Conservation (phyloP, 2,329 filamentous ascomycete species). For the Eutypella sp. region DNA sequence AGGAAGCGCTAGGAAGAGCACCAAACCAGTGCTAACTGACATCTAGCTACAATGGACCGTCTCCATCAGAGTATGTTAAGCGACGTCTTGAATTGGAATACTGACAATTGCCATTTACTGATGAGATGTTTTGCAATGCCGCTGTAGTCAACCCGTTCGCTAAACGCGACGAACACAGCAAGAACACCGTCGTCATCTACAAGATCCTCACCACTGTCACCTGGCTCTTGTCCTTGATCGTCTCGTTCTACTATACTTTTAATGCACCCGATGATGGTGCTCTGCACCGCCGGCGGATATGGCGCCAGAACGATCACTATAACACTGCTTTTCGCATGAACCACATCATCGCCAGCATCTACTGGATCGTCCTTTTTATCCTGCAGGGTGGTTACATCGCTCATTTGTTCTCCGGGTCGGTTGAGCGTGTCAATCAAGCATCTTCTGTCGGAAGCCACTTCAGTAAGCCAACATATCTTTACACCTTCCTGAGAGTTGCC, state of each 20-base stretch:
- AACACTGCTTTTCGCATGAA: conserved; percentile 74
- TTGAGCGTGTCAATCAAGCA: conserved; percentile 60
- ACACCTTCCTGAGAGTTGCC: no score
- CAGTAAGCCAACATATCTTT: no score
- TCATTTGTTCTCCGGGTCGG: conserved; percentile 67
- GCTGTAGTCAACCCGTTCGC: conserved; percentile 68
- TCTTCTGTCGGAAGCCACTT: conserved; percentile 79
- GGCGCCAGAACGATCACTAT: conserved; percentile 64
- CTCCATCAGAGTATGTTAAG: conserved; percentile 22
- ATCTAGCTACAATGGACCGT: conserved; percentile 22
- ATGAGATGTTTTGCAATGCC: neutral
- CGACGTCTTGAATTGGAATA: neutral
- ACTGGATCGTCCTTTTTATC: conserved; percentile 73
- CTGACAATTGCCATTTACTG: neutral
- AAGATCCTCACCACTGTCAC: conserved; percentile 69
- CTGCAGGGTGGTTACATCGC: conserved; percentile 71
- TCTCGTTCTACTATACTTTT: conserved; percentile 70
- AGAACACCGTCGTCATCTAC: conserved; percentile 62
- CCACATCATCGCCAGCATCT: conserved; percentile 59
- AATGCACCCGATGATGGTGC: conserved; percentile 58
- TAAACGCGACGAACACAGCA: conserved; percentile 61
- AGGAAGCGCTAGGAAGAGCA: neutral
- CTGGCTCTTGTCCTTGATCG: conserved; percentile 69
- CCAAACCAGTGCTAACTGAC: no score
- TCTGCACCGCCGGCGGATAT: conserved; percentile 60